Percentiles rank a stretch among this genome's conserved stretches.
phyloP scores from a whole-genome alignment of 352 stramenopile genomes.

The Phytophthora agathidicida region DNA sequence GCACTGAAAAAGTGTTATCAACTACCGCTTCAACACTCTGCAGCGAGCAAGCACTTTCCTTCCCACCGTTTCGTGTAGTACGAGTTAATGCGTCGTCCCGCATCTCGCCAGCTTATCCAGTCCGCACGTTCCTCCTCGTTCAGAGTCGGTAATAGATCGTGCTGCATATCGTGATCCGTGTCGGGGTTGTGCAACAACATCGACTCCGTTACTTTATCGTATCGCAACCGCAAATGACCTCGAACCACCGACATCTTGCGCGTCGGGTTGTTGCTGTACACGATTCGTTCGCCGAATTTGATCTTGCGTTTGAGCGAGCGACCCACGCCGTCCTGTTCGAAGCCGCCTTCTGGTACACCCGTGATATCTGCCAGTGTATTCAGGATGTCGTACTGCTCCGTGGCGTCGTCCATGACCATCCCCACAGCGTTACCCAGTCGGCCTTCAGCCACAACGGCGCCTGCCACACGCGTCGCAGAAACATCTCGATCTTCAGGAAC shows the following conservation, averaged over 20 bases:
- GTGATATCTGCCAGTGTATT: constrained; percentile 46
- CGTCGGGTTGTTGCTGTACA: constrained; percentile 59
- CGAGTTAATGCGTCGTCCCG: constrained; percentile 33
- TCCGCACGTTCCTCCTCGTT: constrained; percentile 12
- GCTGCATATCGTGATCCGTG: constrained; percentile 35
- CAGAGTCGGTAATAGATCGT: constrained; percentile 37
- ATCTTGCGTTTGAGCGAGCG: constrained; percentile 46
- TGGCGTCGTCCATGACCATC: constrained; percentile 28
- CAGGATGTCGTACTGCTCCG: constrained; percentile 45
- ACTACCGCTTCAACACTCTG: constrained; percentile 29
- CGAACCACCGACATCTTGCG: constrained; percentile 42
- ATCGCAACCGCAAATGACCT: constrained; percentile 43
- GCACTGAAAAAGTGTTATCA: too few relatives aligned
- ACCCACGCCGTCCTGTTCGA: constrained; percentile 38
- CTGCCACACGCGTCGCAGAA: constrained; percentile 38
- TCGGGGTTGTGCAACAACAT: constrained; percentile 40
- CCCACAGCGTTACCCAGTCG: constrained; percentile 29
- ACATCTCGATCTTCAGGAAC: constrained; percentile 38
- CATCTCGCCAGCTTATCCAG: constrained; percentile 19
- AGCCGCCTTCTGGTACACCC: constrained; percentile 30
- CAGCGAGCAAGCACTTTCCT: constrained; percentile 30
- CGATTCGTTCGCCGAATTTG: constrained; percentile 32
- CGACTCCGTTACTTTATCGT: constrained; percentile 32
- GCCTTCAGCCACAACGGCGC: constrained; percentile 39
- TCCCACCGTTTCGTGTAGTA: constrained; percentile 55